phyloP scores from a whole-genome alignment of 371 early-diverging fungal genomes.

The Apophysomyces trapeziformis region DNA sequence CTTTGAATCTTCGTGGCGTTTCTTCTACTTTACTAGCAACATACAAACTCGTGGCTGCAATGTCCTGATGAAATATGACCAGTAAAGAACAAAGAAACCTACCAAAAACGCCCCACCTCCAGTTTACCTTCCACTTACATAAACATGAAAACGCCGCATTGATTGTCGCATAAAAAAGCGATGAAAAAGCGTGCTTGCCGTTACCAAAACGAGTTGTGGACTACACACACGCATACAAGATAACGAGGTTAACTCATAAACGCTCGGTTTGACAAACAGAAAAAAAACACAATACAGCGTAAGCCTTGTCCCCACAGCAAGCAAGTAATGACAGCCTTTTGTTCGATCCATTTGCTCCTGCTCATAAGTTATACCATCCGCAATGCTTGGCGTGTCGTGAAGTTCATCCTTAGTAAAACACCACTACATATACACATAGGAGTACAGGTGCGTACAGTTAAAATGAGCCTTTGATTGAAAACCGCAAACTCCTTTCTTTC shows the following conservation, averaged over 20 bases:
- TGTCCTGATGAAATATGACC: conserved; percentile 57
- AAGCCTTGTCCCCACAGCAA: conserved; percentile 66
- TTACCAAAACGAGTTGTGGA: conserved; percentile 70
- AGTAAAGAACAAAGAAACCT: neutral
- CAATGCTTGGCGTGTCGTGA: conserved; percentile 63
- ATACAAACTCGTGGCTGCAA: conserved; percentile 77
- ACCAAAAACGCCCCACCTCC: neutral
- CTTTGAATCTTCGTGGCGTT: conserved; percentile 63
- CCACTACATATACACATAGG: conserved; percentile 52
- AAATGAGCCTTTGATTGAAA: too few species aligned
- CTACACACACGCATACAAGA: conserved; percentile 23
- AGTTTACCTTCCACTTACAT: conserved; percentile 51
- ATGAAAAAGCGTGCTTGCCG: conserved; percentile 77
- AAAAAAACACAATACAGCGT: conserved; percentile 49
- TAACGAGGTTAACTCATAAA: neutral
- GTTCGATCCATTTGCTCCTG: conserved; percentile 61
- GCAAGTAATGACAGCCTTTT: conserved; percentile 70
- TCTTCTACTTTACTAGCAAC: conserved; percentile 86
- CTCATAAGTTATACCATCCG: conserved; percentile 49
- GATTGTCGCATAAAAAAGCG: conserved; percentile 85
- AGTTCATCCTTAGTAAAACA: conserved; percentile 71
- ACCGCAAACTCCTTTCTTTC: neutral
- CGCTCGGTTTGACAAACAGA: neutral
- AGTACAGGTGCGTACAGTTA: too few species aligned
- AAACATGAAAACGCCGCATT: conserved; percentile 61